A percentile compares a stretch with the other conserved stretches of the same genome.
phyloP scores from a whole-genome alignment of 2,329 filamentous ascomycete genomes.

The Talaromyces sp. region DNA sequence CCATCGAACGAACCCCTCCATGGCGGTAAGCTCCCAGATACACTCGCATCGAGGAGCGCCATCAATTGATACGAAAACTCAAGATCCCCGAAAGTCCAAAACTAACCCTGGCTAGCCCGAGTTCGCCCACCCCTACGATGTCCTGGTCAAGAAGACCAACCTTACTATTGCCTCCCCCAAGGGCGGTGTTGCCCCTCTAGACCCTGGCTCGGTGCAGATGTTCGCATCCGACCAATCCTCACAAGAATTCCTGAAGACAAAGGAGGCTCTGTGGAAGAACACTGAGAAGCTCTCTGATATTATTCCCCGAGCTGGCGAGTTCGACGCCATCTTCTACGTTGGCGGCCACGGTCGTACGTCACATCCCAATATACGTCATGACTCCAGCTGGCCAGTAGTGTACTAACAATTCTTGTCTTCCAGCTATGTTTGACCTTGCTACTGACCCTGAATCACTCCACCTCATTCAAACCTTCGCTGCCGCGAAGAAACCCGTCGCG shows the following conservation, averaged over 20 bases:
- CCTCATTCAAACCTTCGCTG: constrained; percentile 53
- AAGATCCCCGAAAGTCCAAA: not conserved
- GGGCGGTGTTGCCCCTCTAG: constrained; percentile 64
- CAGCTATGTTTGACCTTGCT: constrained; percentile 56
- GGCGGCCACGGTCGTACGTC: constrained; percentile 60
- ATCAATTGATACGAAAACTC: not conserved
- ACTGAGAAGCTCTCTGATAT: constrained; percentile 62
- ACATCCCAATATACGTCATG: not conserved
- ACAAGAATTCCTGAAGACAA: constrained; percentile 57
- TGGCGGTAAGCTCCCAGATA: not conserved
- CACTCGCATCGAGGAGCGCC: not conserved
- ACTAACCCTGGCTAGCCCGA: constrained; percentile 49
- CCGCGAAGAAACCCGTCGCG: constrained; percentile 52
- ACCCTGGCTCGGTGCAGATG: constrained; percentile 59
- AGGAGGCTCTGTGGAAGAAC: constrained; percentile 64
- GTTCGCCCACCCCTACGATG: constrained; percentile 66
- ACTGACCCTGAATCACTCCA: constrained; percentile 44
- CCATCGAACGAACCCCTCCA: not conserved
- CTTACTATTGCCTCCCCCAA: constrained; percentile 64
- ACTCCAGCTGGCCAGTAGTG: not conserved
- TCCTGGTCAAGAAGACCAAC: constrained; percentile 57
- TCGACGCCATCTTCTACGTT: constrained; percentile 65
- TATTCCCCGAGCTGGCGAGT: constrained; percentile 60
- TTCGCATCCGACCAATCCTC: constrained; percentile 59
- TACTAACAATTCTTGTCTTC: not conserved